A percentile compares a stretch with the other conserved stretches of the same genome.
Conservation (phyloP, 768 basidiomycete genomes). For the Boletus insuetus region DNA sequence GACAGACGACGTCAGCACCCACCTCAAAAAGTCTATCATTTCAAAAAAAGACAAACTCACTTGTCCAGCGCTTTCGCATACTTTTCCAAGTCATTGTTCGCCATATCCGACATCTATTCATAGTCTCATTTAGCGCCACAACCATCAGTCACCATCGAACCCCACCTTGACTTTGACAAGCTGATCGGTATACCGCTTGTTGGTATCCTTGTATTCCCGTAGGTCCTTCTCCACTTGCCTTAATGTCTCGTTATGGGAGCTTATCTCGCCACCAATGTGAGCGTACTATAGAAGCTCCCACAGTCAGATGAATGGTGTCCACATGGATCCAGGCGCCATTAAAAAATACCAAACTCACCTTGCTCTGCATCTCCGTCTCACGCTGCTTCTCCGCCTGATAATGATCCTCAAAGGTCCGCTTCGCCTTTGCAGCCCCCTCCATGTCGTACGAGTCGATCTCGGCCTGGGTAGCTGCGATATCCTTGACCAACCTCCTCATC, state of each 20-base stretch:
- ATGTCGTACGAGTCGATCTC: conserved; percentile 78
- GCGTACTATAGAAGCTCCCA: conserved; percentile 51
- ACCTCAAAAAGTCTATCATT: neutral
- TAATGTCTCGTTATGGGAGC: conserved; percentile 64
- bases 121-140: neutral
- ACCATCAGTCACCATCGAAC: neutral
- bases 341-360: conserved; percentile 41
- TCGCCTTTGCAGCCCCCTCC: conserved; percentile 81
- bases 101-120: conserved; percentile 91
- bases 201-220: conserved; percentile 83
- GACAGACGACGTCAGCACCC: conserved; percentile 15
- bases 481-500: conserved; percentile 61
- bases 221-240: conserved; percentile 67
- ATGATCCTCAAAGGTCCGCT: conserved; percentile 79
- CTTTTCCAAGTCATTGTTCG: conserved; percentile 95
- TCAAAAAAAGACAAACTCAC: conserved; percentile 41
- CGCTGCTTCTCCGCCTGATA: conserved; percentile 69
- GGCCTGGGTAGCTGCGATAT: conserved; percentile 63
- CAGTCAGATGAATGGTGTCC: neutral
- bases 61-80: conserved; percentile 96
- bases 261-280: conserved; percentile 81
- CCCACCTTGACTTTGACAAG: conserved; percentile 90
- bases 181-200: conserved; percentile 85
- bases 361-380: conserved; percentile 68
- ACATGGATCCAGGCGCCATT: neutral